phyloP scores from a whole-genome alignment of 2,329 filamentous ascomycete species.

The Pseudogymnoascus destructans region DNA sequence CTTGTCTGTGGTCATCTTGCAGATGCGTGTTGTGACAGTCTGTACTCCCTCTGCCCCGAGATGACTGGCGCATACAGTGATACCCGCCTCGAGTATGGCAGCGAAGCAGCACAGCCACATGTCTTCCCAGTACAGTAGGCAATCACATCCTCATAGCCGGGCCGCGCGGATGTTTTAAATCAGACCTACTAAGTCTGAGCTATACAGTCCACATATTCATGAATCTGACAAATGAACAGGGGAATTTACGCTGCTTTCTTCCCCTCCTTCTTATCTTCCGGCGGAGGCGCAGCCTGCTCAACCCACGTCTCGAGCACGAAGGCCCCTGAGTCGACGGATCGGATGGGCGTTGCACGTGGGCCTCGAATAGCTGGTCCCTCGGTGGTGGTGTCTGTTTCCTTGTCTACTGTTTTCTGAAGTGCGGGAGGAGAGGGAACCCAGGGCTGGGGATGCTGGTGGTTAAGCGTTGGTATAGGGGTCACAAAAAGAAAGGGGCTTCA shows the following conservation, averaged over 20 bases:
- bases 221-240: background rate
- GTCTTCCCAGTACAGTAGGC: background rate
- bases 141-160: background rate
- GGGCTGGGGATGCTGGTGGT: slow-evolving; percentile 41
- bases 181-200: background rate
- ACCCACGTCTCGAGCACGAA: slow-evolving; percentile 58
- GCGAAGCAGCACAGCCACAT: background rate
- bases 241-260: slow-evolving; percentile 1
- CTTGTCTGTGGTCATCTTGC: background rate
- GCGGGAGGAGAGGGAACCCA: slow-evolving; percentile 44
- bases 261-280: background rate
- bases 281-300: slow-evolving; percentile 39
- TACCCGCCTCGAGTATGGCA: background rate
- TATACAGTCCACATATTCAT: background rate
- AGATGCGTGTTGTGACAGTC: too few relatives aligned
- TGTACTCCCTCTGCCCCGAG: too few relatives aligned
- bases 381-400: slow-evolving; percentile 18
- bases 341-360: slow-evolving; percentile 44
- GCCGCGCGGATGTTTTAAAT: background rate
- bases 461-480: slow-evolving; percentile 8
- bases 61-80: background rate
- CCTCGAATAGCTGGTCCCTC: slow-evolving; percentile 33
- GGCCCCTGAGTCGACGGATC: slow-evolving; percentile 50
- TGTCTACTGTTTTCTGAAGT: slow-evolving; percentile 26
- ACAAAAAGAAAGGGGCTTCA: background rate